A percentile compares a stretch with the other conserved stretches of the same genome.
Conservation (phyloP, 805 yeast species). For the Ogataea philodendri region DNA sequence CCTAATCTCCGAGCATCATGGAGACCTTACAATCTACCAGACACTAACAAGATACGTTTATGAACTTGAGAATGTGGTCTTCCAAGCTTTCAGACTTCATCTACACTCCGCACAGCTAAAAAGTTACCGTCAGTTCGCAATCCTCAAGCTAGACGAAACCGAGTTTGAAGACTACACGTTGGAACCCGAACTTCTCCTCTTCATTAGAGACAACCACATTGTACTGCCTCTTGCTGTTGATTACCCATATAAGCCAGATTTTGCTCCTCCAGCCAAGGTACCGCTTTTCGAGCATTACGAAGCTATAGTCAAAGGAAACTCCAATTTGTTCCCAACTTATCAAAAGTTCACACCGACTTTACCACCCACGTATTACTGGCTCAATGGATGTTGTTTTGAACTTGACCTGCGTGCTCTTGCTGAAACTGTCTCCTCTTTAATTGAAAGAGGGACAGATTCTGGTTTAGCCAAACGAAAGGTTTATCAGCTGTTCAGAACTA, state of each 20-base stretch:
- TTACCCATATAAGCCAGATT: constrained; percentile 22
- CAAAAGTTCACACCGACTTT: constrained; percentile 2
- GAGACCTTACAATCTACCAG: constrained; percentile 30
- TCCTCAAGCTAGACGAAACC: constrained; percentile 23
- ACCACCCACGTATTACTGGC: constrained; percentile 12
- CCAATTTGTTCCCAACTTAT: constrained; percentile 16
- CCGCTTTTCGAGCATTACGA: constrained; percentile 21
- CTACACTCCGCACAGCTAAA: constrained; percentile 18
- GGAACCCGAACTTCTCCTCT: constrained; percentile 24
- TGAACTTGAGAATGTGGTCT: constrained; percentile 21
- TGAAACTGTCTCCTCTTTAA: constrained; percentile 19
- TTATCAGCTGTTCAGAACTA: constrained; percentile 27
- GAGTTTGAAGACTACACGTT: constrained; percentile 18
- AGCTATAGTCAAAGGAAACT: constrained; percentile 23
- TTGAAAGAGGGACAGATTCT: constrained; percentile 26
- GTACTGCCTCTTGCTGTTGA: constrained; percentile 31
- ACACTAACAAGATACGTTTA: constrained; percentile 24
- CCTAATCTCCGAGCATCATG: constrained; percentile 28
- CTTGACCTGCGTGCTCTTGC: constrained; percentile 27
- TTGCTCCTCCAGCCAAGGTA: constrained; percentile 20
- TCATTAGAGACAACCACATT: constrained; percentile 25
- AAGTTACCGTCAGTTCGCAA: constrained; percentile 24
- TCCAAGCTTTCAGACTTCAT: constrained; percentile 27
- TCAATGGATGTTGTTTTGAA: constrained; percentile 15
- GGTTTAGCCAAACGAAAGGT: constrained; percentile 23